phyloP scores from a whole-genome alignment of 805 yeast species.

The Schizosaccharomyces lindneri region DNA sequence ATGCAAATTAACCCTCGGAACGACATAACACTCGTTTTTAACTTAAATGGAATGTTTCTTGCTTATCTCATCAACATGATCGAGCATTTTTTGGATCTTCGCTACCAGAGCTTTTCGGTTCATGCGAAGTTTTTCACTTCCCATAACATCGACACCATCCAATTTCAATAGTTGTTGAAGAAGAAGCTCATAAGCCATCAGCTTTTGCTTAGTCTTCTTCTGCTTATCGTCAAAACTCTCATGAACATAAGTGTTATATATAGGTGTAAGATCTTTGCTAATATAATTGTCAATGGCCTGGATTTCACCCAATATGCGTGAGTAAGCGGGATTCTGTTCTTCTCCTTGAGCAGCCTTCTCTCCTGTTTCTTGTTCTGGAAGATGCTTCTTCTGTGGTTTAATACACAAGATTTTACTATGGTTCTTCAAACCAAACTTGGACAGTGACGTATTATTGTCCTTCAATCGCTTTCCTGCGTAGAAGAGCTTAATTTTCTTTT shows the following conservation, averaged over 20 bases:
- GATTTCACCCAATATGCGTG: background rate
- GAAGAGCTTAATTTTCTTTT: background rate
- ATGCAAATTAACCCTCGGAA: background rate
- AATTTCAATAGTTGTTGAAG: conserved; percentile 6
- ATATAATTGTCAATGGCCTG: background rate
- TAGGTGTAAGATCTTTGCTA: background rate
- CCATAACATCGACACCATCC: conserved; percentile 6
- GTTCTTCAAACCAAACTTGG: background rate
- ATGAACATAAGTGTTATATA: background rate
- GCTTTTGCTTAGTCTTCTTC: background rate
- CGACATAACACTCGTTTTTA: background rate
- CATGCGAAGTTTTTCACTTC: background rate
- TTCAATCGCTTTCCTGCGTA: background rate
- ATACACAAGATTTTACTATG: background rate
- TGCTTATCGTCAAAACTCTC: background rate
- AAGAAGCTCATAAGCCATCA: background rate
- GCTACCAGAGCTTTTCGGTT: background rate
- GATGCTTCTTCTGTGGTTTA: background rate
- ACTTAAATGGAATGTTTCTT: background rate
- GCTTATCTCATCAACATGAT: background rate
- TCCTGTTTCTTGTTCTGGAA: background rate
- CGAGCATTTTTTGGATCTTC: background rate
- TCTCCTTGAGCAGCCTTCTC: background rate
- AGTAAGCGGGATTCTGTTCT: background rate
- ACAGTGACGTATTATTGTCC: background rate